Base-by-base conservation (phyloP, 2,329 filamentous ascomycete genomes). In the Domatiomyces globalis region DNA sequence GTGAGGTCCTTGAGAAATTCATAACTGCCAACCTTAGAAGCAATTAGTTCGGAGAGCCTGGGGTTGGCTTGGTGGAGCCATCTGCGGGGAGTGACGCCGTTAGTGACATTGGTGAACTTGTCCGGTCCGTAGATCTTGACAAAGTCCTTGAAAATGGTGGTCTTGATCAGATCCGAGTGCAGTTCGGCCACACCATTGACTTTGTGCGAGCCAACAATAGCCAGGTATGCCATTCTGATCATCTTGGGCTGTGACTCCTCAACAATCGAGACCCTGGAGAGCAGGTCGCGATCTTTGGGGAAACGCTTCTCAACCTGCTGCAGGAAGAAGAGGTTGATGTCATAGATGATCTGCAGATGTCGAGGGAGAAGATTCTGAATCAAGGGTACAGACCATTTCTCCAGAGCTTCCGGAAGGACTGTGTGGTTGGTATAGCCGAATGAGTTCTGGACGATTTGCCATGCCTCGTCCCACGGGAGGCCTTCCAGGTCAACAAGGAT, bases 341-440 rank as follows among this genome's bases (percentile, higher is more conserved):
- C 92, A 69, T 94, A 96, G 63, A 96, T 96, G 64, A 96, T 95
- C 49, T 95, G 87, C 49, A 98, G 75, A 67, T 98, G 92, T 51
- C 92, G 83, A 18, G 92, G 92, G 15, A 98, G 80, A 20, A 98
- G 79, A 63, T 95, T 85, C 71, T 96, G 89, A 63, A 98, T 71
- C 53, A 98, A 73, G 45, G 87, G 85, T 36, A 98, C 90, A 1
- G 90, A 89, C 92, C 92, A 98, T 72, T 96, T 98, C 78, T 98
- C 92, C 46, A 96, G 73, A 22, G 92, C 92, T 69, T 98, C 92
- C 0, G 92, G 90, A 48, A 98, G 81, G 50, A 98, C 92, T 0
- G 92, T 98, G 71, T 98, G 92, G 71, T 98, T 98, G 58, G 92
- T 96, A 73, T 98, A 98, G 58, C 90, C 87, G 64, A 98, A 98